Base-by-base conservation (phyloP, 2,329 filamentous ascomycete species). In the Nemania diffusa region DNA sequence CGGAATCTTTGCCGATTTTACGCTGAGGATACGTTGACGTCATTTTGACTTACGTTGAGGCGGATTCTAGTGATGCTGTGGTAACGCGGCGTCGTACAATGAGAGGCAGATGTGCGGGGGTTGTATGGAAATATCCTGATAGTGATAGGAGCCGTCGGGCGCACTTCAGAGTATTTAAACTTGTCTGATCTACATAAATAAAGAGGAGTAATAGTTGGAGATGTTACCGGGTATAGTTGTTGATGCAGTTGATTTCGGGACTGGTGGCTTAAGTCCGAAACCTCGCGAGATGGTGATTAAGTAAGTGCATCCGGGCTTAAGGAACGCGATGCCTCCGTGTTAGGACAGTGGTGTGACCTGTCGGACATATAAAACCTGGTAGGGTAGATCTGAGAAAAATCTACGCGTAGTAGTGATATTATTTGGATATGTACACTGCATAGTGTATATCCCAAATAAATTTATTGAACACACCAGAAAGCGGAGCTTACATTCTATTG, bases 1-100 rank as follows among this genome's bases (percentile, higher is more conserved):
- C 81, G 34, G 60, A 59, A 60, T 79, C 77, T 55, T 79, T 75
- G 58, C 80, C 81, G 52, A 82, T 78, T 70, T 79, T 81, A 62
- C 80, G 77, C 62, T 79, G 78, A n/a, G 79, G 78, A 57, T 76
- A 81, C 22, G 72, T 74, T 13, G 72, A 22, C 0, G 72, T 51
- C 74, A 76, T 77, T 58, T 26, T 70, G 20, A 55, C 8, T 50
- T 26, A 3, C 24, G n/a, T 34, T 46, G n/a, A 24, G 1, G 17
- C 17, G 22, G 57, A 3, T 27, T 24, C 15, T 58, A 34, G 29
- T 57, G 55, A 52, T 56, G 24, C 40, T 24, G 17, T 22, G 0
- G 32, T 5, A 20, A 20, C 20, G 40, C 5, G 40, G 40, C 9
- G 29, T 44, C 37, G 8, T 51, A 1, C 13, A 13, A 37, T 27